Percentiles rank a stretch among this genome's conserved stretches.
These are phyloP conservation scores for Penicillium concentricum DNA, from an alignment of 2,329 filamentous ascomycete species.

Conservation along the genomic window DNA sequence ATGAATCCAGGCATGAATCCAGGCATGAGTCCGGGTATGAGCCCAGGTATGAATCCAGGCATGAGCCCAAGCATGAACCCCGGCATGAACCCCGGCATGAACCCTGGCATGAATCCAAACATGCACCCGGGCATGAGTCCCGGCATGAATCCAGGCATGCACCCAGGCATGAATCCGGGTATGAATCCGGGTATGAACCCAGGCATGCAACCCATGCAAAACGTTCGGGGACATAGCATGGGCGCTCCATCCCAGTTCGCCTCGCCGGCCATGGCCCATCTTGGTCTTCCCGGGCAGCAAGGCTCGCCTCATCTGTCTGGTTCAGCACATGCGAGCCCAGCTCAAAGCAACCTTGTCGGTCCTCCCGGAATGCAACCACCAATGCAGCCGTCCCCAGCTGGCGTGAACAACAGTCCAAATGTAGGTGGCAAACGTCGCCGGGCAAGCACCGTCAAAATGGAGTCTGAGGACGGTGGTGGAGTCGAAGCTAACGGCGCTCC, in stretches of 20 bases:
- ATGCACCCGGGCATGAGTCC: neutral
- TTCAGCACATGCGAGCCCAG: conserved; percentile 49
- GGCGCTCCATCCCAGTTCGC: conserved; percentile 54
- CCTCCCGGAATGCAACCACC: conserved; percentile 58
- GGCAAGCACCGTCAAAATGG: conserved; percentile 59
- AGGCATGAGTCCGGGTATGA: neutral
- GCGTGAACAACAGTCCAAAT: conserved; percentile 63
- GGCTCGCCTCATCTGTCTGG: conserved; percentile 55
- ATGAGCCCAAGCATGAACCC: conserved; percentile 23
- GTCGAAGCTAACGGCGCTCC: conserved; percentile 52
- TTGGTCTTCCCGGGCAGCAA: conserved; percentile 48
- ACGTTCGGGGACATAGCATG: conserved; percentile 46
- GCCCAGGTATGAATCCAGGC: neutral
- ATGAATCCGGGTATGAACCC: neutral
- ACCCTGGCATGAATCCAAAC: neutral
- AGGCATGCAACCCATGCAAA: conserved; percentile 27
- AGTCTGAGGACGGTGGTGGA: conserved; percentile 51
- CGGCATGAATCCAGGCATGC: neutral
- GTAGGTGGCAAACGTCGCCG: conserved; percentile 57
- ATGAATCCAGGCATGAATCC: neutral
- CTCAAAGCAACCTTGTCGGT: conserved; percentile 47
- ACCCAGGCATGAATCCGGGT: conserved; percentile 21
- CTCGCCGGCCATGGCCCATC: conserved; percentile 58
- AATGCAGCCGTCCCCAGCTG: conserved; percentile 53
- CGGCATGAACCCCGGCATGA: neutral